Evolutionary conservation across 2,329 filamentous ascomycete genomes (phyloP).

Genomic region (Colletotrichum horii): DNA sequence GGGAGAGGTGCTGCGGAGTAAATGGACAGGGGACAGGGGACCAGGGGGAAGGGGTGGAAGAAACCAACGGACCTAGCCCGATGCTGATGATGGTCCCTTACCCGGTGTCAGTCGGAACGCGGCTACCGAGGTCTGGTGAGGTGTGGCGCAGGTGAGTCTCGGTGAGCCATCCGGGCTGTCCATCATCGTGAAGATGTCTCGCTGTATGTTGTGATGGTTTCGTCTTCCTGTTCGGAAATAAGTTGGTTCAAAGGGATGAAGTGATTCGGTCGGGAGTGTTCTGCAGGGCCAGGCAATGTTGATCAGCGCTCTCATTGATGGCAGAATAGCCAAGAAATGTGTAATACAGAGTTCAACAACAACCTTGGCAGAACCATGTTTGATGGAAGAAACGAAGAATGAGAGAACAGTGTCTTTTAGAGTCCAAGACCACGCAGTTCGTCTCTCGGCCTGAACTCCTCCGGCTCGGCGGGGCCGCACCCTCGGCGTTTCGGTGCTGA

Average conservation of each 20-base stretch:
- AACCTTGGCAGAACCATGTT: background rate
- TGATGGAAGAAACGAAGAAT: background rate
- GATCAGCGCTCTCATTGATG: rapidly evolving
- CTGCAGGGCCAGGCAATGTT: too few species aligned
- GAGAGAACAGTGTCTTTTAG: background rate
- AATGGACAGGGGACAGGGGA: background rate
- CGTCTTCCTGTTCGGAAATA: background rate
- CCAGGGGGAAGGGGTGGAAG: background rate
- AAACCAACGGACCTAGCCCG: background rate
- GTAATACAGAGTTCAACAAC: background rate
- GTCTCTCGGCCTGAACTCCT: background rate
- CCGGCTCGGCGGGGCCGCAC: background rate
- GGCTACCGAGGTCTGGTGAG: background rate
- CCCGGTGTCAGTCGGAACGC: background rate
- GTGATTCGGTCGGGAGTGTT: too few species aligned
- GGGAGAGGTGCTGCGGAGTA: background rate
- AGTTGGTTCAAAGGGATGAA: too few species aligned
- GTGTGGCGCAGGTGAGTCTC: background rate
- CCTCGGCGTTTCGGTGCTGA: constrained; percentile 15
- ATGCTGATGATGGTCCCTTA: background rate
- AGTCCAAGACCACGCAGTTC: too few species aligned
- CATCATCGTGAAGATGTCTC: background rate
- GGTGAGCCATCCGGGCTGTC: background rate
- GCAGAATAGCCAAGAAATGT: background rate
- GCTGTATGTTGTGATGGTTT: background rate